These are phyloP conservation scores for Diaporthe vexans DNA, from an alignment of 2,329 filamentous ascomycete species.

Conservation along the genomic window DNA sequence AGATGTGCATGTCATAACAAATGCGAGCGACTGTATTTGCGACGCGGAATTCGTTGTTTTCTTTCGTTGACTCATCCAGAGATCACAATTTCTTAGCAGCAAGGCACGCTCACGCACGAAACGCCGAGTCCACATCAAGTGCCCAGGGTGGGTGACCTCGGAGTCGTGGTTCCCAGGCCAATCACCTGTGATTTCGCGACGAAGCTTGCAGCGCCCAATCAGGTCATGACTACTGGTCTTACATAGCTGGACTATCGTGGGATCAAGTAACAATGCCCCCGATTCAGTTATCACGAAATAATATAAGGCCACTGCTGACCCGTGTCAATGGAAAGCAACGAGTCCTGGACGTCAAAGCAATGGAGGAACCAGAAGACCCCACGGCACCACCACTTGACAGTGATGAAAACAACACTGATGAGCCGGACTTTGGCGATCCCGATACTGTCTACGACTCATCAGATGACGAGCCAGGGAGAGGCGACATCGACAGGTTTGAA, in stretches of 20 bases:
- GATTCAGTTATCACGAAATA: conserved; percentile 5
- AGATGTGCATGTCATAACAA: background rate
- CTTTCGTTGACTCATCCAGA: background rate
- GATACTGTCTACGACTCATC: conserved; percentile 36
- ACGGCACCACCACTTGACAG: conserved; percentile 46
- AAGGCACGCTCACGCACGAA: background rate
- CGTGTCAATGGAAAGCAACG: conserved; percentile 38
- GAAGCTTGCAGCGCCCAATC: background rate
- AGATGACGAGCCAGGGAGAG: conserved; percentile 46
- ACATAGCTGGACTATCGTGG: conserved; percentile 4
- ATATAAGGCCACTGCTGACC: conserved; percentile 22
- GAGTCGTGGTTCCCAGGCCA: background rate
- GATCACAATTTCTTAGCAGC: background rate
- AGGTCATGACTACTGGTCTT: conserved; percentile 6
- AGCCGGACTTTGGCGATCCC: conserved; percentile 18
- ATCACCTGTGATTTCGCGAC: background rate
- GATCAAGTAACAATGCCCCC: conserved; percentile 1
- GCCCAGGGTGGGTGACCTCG: background rate
- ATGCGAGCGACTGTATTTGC: background rate
- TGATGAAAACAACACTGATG: conserved; percentile 46
- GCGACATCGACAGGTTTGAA: conserved; percentile 52
- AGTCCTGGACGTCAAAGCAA: background rate
- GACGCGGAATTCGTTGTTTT: background rate
- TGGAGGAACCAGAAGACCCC: conserved; percentile 45
- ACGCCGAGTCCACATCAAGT: background rate